Percentiles rank a stretch among this genome's conserved stretches.
These are phyloP conservation scores for Sporothrix inflata DNA, from an alignment of 2,329 filamentous ascomycete genomes.

Conservation along the genomic window DNA sequence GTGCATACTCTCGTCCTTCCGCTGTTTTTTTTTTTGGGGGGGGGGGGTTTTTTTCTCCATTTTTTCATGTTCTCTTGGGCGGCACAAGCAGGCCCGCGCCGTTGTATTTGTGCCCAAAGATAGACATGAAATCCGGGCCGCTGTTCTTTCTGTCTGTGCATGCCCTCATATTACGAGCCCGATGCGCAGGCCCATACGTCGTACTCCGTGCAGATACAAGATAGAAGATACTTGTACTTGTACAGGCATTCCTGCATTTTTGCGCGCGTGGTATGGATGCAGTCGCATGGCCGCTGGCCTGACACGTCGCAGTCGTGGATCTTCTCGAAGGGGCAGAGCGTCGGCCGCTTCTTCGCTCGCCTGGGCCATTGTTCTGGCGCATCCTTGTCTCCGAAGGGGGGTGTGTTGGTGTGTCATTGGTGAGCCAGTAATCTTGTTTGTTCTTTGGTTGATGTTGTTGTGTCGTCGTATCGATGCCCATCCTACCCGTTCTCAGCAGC, in stretches of 20 bases:
- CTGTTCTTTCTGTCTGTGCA: background rate
- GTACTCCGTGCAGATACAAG: background rate
- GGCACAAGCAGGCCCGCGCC: background rate
- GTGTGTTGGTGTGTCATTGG: constrained; percentile 20
- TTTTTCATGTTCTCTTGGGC: background rate
- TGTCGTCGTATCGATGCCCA: background rate
- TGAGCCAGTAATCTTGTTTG: constrained; percentile 13
- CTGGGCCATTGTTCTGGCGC: background rate
- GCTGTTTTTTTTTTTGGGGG: background rate
- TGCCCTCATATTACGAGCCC: background rate
- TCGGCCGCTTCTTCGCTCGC: background rate
- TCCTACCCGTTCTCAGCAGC: background rate
- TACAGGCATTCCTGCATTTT: background rate
- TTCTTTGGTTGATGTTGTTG: background rate
- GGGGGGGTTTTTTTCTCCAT: no score
- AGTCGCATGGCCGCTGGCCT: background rate
- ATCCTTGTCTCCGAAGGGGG: constrained; percentile 31
- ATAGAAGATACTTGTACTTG: no score
- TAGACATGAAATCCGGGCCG: constrained; percentile 4
- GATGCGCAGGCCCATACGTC: background rate
- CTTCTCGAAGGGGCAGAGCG: background rate
- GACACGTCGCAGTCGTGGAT: constrained; percentile 23
- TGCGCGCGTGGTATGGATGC: background rate
- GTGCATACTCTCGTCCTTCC: background rate
- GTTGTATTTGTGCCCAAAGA: constrained; percentile 12